Evolutionary conservation across 139 green algal species (phyloP), one percentile per base, ranked within the genome.

Genomic region (Edaphochlamys debaryana): DNA sequence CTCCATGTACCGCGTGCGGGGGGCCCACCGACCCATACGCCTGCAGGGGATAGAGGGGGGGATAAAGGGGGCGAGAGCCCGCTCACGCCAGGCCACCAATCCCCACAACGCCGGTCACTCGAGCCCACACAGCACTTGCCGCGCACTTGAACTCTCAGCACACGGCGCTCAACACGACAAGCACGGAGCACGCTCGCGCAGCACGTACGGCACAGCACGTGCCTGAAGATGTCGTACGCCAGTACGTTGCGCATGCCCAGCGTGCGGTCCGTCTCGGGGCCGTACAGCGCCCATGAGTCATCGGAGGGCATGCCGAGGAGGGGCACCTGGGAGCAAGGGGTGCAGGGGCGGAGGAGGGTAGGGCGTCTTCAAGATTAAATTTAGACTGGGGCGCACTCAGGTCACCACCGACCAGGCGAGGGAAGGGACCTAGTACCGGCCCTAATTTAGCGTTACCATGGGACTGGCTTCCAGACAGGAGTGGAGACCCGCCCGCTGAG

Each of bases 241-340:
- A 94, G 67, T 62, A 74, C 86, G 79, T 92, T 92, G 50, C 87
- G 77, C 86, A 92, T 89, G 72, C 90, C 90, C 68, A 94, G 62
- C 1, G 88, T 90, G 32, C 63, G 58, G 84, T 94, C 90, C 23
- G 76, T 80, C 50, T 94, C 88, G 41, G 87, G 87, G 32, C 88
- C 88, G 41, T 89, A 89, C 69, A 93, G 80, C 52, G 87, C 84
- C 84, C 84, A 93, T 32, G 88, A 23, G 48, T 85, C 38, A 25
- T 85, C 88, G 9, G 37, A 50, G 13, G 90, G 88, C 56, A 93
- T 80, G 50, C 87, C 89, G 89, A 81, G 36, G 30, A 73, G 30
- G 15, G 58, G 69, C 8, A 73, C 79, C 69, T 85, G 67, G 27
- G 25, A 58, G 52, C 32, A 64, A 20, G 52, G 15, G 20, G 17